phyloP scores from a whole-genome alignment of 148 eudicot species.

The Rhododendron henanense region DNA sequence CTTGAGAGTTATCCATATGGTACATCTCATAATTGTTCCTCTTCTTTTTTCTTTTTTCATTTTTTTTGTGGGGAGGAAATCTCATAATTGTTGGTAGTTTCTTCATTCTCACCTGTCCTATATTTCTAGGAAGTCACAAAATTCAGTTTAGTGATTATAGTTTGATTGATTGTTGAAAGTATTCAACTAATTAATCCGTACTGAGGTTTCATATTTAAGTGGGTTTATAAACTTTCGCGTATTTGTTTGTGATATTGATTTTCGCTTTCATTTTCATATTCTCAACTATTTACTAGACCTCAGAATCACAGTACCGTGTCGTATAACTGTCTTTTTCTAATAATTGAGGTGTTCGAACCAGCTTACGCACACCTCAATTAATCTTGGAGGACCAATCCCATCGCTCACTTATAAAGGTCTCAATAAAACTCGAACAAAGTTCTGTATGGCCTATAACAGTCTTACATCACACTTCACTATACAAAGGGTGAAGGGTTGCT shows the following conservation, averaged over 20 bases:
- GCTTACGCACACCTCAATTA: too few species aligned
- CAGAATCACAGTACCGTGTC: background rate
- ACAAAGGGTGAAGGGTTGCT: background rate
- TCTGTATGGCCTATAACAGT: background rate
- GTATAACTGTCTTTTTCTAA: background rate
- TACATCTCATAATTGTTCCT: too few species aligned
- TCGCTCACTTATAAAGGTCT: too few species aligned
- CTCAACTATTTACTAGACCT: background rate
- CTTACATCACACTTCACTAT: background rate
- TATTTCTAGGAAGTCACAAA: background rate
- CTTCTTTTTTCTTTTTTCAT: too few species aligned
- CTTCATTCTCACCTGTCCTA: background rate
- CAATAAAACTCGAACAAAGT: too few species aligned
- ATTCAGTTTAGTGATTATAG: background rate
- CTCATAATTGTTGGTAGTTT: background rate
- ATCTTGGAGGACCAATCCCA: too few species aligned
- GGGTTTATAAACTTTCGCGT: background rate
- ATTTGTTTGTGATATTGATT: background rate
- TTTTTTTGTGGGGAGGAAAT: too few species aligned
- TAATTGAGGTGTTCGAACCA: too few species aligned
- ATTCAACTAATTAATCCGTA: background rate
- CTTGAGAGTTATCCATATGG: background rate
- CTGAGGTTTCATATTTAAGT: too few species aligned
- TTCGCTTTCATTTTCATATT: background rate
- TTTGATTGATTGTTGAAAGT: background rate